Evolutionary conservation across 495 filamentous ascomycete species (phyloP).

Genomic region (Chaetomium fimeti): DNA sequence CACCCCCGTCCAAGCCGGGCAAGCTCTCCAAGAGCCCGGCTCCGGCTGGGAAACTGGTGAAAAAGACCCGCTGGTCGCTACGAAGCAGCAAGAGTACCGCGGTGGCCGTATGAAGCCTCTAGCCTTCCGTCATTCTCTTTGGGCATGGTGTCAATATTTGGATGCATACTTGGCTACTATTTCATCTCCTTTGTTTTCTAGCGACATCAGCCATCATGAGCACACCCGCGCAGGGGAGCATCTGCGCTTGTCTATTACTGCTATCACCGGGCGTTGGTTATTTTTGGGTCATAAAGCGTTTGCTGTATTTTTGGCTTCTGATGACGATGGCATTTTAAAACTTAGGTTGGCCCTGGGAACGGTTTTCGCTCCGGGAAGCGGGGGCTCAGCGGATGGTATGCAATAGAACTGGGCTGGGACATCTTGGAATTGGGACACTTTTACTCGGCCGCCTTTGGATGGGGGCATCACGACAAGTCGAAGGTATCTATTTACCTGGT

Average conservation of each 20-base stretch:
- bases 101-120: conserved; percentile 23
- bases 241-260: conserved; percentile 4
- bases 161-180: neutral
- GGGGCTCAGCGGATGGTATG: neutral
- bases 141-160: neutral
- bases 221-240: conserved; percentile 6
- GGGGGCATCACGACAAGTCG: no score
- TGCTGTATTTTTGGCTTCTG: conserved; percentile 10
- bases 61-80: conserved; percentile 33
- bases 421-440: neutral
- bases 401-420: neutral
- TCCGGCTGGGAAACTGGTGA: conserved; percentile 21
- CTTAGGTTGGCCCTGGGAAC: neutral
- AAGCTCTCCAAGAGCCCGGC: conserved; percentile 32
- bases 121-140: neutral
- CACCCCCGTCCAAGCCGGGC: conserved; percentile 15
- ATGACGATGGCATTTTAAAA: conserved; percentile 18
- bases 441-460: neutral
- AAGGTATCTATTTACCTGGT: neutral
- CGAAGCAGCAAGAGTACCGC: conserved; percentile 27
- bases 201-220: conserved; percentile 14
- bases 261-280: conserved; percentile 9
- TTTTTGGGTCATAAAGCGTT: conserved; percentile 10
- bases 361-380: neutral
- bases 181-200: conserved; percentile 13